A percentile compares a stretch with the other conserved stretches of the same genome.
Evolutionary conservation across 805 yeast species (phyloP).

Genomic region (Saccharomycopsis fermentans): DNA sequence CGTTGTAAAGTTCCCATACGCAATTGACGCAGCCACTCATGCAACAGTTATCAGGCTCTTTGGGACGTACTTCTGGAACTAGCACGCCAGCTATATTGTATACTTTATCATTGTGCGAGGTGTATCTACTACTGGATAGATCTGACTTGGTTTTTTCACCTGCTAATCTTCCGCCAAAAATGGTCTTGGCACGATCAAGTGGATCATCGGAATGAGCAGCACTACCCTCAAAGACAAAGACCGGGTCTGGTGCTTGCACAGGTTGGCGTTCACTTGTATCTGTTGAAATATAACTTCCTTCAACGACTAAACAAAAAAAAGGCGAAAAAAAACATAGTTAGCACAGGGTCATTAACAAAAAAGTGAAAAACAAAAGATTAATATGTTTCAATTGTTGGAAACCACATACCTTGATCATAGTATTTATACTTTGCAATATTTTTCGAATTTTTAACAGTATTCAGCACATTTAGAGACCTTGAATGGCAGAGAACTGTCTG

Average conservation of each 20-base stretch:
- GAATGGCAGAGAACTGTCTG: neutral
- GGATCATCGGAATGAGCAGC: slow-evolving; percentile 26
- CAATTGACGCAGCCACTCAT: slow-evolving; percentile 96
- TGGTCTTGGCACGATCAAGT: slow-evolving; percentile 37
- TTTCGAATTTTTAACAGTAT: neutral
- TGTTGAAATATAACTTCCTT: neutral
- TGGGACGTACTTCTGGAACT: slow-evolving; percentile 69
- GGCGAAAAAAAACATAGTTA: too few relatives aligned
- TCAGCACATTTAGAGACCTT: neutral
- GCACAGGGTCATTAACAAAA: neutral
- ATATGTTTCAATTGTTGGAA: too few relatives aligned
- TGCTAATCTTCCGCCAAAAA: slow-evolving; percentile 48
- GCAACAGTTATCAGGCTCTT: slow-evolving; percentile 92
- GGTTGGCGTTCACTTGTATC: neutral
- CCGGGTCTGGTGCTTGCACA: neutral
- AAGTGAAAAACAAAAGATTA: too few relatives aligned
- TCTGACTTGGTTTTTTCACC: slow-evolving; percentile 31
- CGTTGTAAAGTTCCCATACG: slow-evolving; percentile 90
- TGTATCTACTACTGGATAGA: slow-evolving; percentile 20
- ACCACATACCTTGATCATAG: neutral
- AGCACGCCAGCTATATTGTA: slow-evolving; percentile 46
- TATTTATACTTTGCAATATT: neutral
- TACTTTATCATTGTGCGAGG: slow-evolving; percentile 19
- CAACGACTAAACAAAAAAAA: neutral
- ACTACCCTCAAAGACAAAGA: slow-evolving; percentile 28